Evolutionary conservation across 805 yeast genomes (phyloP).

Genomic region (Candida namnaoensis): DNA sequence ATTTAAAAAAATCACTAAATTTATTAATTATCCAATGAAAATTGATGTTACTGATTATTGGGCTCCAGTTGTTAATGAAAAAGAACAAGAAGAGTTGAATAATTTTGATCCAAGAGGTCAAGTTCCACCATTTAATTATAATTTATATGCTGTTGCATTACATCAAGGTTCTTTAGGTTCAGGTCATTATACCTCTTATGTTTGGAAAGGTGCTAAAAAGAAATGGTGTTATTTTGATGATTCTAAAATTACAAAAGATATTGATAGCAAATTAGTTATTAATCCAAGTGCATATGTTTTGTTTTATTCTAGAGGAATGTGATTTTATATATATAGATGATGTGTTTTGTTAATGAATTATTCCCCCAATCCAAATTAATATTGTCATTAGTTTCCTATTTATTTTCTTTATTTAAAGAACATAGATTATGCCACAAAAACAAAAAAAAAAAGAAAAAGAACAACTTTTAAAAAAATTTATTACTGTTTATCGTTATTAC

Average conservation of each 20-base stretch:
- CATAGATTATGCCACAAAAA: no score
- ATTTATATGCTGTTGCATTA: conserved; percentile 71
- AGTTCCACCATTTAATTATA: conserved; percentile 70
- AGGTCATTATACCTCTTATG: conserved; percentile 86
- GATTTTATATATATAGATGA: no score
- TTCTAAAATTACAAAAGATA: conserved; percentile 48
- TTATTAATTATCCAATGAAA: conserved; percentile 58
- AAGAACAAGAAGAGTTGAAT: conserved; percentile 34
- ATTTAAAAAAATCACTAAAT: conserved; percentile 27
- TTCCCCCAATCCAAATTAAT: no score
- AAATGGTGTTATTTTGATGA: conserved; percentile 82
- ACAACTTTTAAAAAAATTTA: no score
- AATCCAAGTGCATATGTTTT: conserved; percentile 77
- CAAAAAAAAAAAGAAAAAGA: no score
- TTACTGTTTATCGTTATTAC: no score
- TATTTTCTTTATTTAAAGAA: no score
- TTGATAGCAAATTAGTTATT: conserved; percentile 43
- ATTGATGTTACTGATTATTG: conserved; percentile 66
- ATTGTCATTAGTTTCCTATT: no score
- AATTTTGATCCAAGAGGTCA: conserved; percentile 66
- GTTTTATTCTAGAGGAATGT: conserved; percentile 47
- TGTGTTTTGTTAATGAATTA: no score
- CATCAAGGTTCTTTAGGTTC: conserved; percentile 78
- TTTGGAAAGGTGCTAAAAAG: conserved; percentile 45
- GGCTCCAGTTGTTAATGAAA: conserved; percentile 39